phyloP scores from a whole-genome alignment of 805 yeast species.

The Komagataella ulmi region DNA sequence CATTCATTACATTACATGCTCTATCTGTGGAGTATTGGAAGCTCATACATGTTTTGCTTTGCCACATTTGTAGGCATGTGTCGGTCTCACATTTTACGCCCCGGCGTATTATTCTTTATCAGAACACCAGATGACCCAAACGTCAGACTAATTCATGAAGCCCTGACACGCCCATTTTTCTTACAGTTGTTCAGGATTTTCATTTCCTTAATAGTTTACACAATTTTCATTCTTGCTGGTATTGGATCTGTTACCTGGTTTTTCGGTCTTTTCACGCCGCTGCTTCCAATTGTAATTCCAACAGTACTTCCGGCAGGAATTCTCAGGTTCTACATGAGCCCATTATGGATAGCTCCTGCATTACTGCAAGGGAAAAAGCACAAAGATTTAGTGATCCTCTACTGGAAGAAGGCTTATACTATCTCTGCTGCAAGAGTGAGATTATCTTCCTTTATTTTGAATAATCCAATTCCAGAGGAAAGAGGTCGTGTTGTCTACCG shows the following conservation, averaged over 20 bases:
- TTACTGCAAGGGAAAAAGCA: neutral
- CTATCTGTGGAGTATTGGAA: slow-evolving; percentile 54
- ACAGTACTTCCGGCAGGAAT: neutral
- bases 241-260: slow-evolving; percentile 53
- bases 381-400: slow-evolving; percentile 20
- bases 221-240: slow-evolving; percentile 59
- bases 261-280: slow-evolving; percentile 23
- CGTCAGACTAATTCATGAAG: slow-evolving; percentile 75
- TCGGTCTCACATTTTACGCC: slow-evolving; percentile 57
- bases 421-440: slow-evolving; percentile 44
- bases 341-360: neutral
- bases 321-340: neutral
- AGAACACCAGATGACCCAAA: slow-evolving; percentile 93
- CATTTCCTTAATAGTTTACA: slow-evolving; percentile 63
- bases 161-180: slow-evolving; percentile 61
- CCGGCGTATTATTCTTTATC: slow-evolving; percentile 84
- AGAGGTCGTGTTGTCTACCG: slow-evolving; percentile 57
- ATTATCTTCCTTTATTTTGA: slow-evolving; percentile 70
- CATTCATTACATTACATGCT: slow-evolving; percentile 1
- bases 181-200: slow-evolving; percentile 63
- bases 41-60: slow-evolving; percentile 75
- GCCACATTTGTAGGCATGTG: slow-evolving; percentile 82
- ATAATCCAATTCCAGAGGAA: slow-evolving; percentile 47
- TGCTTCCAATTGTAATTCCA: neutral
- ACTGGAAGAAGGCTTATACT: slow-evolving; percentile 50